phyloP scores from a whole-genome alignment of 257 asterid species.

The Solanum okadae region DNA sequence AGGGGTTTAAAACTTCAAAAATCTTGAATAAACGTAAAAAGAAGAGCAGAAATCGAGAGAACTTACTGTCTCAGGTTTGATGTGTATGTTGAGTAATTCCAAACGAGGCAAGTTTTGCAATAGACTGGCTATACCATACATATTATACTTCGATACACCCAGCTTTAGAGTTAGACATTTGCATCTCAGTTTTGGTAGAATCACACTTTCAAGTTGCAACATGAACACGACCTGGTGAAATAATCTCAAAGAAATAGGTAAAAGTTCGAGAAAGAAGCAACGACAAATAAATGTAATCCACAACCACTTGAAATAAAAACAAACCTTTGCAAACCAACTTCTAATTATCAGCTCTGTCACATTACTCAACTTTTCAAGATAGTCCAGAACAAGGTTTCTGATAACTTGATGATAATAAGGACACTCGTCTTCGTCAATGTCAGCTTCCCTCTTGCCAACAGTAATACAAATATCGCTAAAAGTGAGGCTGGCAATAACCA shows the following conservation, averaged over 20 bases:
- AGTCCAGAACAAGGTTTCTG: neutral
- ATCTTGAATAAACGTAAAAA: neutral
- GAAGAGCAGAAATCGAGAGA: neutral
- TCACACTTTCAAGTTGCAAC: neutral
- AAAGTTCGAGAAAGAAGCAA: neutral
- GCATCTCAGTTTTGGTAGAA: neutral
- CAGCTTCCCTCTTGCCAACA: neutral
- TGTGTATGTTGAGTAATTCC: neutral
- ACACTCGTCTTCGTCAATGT: neutral
- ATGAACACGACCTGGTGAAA: neutral
- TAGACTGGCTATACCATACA: neutral
- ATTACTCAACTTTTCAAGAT: neutral
- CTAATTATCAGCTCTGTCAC: neutral
- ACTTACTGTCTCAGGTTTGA: neutral
- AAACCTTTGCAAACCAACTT: neutral
- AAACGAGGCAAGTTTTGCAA: neutral
- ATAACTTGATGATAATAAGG: neutral
- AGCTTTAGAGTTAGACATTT: neutral
- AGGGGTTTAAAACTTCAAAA: neutral
- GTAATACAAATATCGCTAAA: neutral
- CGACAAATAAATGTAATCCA: neutral
- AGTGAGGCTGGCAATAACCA: neutral
- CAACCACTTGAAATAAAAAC: neutral
- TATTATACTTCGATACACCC: neutral
- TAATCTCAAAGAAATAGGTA: neutral